Conservation (phyloP, 2,329 filamentous ascomycete genomes). For the Pyrenochaeta sp. region DNA sequence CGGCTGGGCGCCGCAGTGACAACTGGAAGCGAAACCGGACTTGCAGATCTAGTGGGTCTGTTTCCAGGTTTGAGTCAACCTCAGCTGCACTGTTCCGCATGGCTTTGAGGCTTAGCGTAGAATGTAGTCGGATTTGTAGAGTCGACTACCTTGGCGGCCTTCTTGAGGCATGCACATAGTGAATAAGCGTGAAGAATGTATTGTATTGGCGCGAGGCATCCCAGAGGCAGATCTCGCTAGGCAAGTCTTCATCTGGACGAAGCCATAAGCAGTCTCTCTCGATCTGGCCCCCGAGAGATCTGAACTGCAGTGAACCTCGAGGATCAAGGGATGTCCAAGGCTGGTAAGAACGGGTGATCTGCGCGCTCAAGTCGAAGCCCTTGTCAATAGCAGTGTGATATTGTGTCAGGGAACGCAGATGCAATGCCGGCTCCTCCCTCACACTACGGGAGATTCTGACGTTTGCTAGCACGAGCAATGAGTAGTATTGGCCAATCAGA, state of each 20-base stretch:
- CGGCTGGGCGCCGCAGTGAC: too few relatives aligned
- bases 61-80: too few relatives aligned
- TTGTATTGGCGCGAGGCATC: not conserved
- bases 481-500: too few relatives aligned
- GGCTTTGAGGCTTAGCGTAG: too few relatives aligned
- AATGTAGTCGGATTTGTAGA: too few relatives aligned
- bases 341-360: not conserved
- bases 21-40: too few relatives aligned
- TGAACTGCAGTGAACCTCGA: not conserved
- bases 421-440: not conserved
- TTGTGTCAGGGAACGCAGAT: not conserved
- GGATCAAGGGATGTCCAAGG: not conserved
- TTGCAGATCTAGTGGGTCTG: too few relatives aligned
- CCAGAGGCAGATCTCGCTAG: not conserved
- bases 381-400: conserved; percentile 2
- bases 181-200: not conserved
- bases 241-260: not conserved
- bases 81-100: too few relatives aligned
- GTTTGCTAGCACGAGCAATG: too few relatives aligned
- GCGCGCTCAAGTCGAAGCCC: not conserved
- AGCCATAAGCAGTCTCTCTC: not conserved
- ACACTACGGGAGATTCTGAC: too few relatives aligned
- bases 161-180: not conserved
- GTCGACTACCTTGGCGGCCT: too few relatives aligned
- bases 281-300: not conserved